phyloP scores from a whole-genome alignment of 2,329 filamentous ascomycete genomes.

The Chrysoporthe cubensis region DNA sequence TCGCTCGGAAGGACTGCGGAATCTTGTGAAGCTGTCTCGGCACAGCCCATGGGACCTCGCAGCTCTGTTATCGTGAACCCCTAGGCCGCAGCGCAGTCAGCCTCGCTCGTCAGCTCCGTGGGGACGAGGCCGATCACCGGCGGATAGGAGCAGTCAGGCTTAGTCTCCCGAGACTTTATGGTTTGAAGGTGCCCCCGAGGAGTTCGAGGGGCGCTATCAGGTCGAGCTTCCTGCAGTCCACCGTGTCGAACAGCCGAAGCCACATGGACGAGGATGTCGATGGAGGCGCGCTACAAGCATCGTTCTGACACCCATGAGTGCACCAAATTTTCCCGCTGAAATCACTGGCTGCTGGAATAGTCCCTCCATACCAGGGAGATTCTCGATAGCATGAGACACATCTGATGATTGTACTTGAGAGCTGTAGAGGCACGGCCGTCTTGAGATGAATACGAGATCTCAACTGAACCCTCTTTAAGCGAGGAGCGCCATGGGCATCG shows the following conservation, averaged over 20 bases:
- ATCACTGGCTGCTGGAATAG: not conserved
- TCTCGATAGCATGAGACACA: not conserved
- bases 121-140: not conserved
- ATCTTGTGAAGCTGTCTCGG: constrained; percentile 25
- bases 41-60: constrained; percentile 26
- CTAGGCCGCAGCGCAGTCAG: constrained; percentile 18
- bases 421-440: not conserved
- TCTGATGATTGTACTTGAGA: not conserved
- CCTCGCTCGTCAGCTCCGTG: constrained; percentile 14
- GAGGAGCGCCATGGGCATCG: not conserved
- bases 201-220: too few relatives aligned
- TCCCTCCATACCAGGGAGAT: not conserved
- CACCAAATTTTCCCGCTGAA: not conserved
- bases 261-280: too few relatives aligned
- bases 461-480: not conserved
- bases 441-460: not conserved
- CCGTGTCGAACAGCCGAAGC: too few relatives aligned
- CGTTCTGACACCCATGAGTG: too few relatives aligned
- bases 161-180: constrained; percentile 18
- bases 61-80: constrained; percentile 29
- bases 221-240: too few relatives aligned
- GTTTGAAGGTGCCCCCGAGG: not conserved
- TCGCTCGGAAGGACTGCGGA: constrained; percentile 13
- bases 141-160: constrained; percentile 19
- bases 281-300: too few relatives aligned